These are phyloP conservation scores for Lignosus rhinocerotis DNA, from an alignment of 1,284 basidiomycete species.

Conservation along the genomic window DNA sequence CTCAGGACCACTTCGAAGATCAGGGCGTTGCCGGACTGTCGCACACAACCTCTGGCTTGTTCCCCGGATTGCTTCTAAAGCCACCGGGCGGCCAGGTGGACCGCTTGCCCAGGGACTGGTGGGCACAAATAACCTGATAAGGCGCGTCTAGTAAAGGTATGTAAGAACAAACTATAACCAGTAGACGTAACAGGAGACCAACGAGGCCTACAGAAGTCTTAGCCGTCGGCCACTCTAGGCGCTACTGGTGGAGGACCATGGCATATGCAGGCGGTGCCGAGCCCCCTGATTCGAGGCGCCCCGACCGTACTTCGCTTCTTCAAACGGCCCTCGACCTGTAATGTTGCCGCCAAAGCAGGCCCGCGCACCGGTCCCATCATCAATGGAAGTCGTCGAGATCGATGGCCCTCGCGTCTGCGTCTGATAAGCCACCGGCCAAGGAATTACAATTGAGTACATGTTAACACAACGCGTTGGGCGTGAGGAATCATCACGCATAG, in stretches of 20 bases:
- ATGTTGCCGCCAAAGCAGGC: conserved; percentile 4
- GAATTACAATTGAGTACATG: conserved; percentile 1
- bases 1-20: conserved; percentile 18
- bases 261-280: not conserved
- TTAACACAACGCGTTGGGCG: conserved; percentile 12
- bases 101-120: conserved; percentile 7
- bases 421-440: not conserved
- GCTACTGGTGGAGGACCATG: not conserved
- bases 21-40: conserved; percentile 20
- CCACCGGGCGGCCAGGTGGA: conserved; percentile 18
- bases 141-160: conserved; percentile 1
- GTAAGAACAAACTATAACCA: conserved; percentile 8
- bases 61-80: conserved; percentile 23
- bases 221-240: not conserved
- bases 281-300: conserved; percentile 1
- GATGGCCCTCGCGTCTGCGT: conserved; percentile 4
- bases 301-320: not conserved
- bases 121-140: conserved; percentile 12
- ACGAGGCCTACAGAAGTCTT: not conserved
- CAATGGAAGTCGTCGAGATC: conserved; percentile 4
- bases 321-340: not conserved
- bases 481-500: conserved; percentile 6
- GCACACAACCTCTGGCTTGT: conserved; percentile 26
- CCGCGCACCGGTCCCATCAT: conserved; percentile 6
- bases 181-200: not conserved